phyloP scores from a whole-genome alignment of 331 rosid genomes.

The Erythrophleum ivorense region DNA sequence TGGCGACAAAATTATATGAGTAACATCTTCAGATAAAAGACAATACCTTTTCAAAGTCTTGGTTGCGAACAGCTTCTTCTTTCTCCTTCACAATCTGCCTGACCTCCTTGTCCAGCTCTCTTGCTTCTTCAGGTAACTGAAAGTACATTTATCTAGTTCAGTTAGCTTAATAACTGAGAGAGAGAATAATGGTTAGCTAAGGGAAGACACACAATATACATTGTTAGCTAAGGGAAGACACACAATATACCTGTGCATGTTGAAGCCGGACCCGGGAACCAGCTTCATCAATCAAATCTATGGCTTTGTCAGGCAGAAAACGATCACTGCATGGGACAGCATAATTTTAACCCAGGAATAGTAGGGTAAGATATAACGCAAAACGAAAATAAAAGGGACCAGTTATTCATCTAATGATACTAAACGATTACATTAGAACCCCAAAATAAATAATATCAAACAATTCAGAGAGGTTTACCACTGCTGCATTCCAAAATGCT shows the following conservation, averaged over 20 bases:
- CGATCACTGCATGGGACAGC: constrained; percentile 73
- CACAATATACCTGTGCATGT: constrained; percentile 86
- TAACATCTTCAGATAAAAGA: constrained; percentile 4
- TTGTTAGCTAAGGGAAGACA: constrained; percentile 23
- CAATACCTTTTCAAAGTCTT: constrained; percentile 96
- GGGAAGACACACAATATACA: too few relatives aligned
- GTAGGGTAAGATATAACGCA: not conserved
- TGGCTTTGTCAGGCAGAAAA: constrained; percentile 95
- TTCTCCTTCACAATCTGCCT: constrained; percentile 94
- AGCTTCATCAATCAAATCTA: constrained; percentile 97
- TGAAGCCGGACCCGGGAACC: constrained; percentile 96
- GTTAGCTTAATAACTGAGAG: constrained; percentile 42
- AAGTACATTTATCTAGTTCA: constrained; percentile 31
- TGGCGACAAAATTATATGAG: not conserved
- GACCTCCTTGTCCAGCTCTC: constrained; percentile 88
- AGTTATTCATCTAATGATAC: constrained; percentile 18
- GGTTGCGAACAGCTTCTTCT: constrained; percentile 92
- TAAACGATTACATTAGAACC: constrained; percentile 4
- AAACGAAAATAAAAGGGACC: constrained; percentile 28
- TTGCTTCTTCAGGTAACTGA: constrained; percentile 97
- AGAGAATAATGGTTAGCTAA: not conserved
- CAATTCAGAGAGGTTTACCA: not conserved
- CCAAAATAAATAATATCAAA: not conserved
- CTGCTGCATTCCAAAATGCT: constrained; percentile 24
- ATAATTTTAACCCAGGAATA: constrained; percentile 25